A percentile compares a stretch with the other conserved stretches of the same genome.
phyloP scores from a whole-genome alignment of 164 flowering plant species.

The Stephania cephalantha region DNA sequence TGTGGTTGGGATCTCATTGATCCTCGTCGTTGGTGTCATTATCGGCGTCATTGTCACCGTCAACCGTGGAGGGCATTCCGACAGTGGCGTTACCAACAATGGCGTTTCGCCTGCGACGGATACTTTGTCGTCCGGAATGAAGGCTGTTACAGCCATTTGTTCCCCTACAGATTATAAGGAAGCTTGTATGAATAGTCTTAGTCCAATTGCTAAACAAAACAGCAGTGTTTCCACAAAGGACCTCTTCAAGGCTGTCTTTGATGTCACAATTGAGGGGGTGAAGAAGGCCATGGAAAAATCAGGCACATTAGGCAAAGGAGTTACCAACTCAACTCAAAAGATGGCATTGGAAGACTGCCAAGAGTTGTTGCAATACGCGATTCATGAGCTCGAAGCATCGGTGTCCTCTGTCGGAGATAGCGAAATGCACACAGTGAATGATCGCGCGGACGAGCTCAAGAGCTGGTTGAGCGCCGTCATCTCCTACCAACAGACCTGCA shows the following conservation, averaged over 20 bases:
- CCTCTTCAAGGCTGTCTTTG: conserved; percentile 27
- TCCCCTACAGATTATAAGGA: conserved; percentile 38
- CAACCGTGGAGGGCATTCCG: background rate
- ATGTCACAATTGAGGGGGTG: conserved; percentile 29
- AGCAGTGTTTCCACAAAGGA: conserved; percentile 33
- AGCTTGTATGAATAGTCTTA: conserved; percentile 29
- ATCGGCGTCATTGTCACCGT: conserved; percentile 25
- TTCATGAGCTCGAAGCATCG: conserved; percentile 34
- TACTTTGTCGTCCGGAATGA: conserved; percentile 15
- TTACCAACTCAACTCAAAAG: conserved; percentile 14
- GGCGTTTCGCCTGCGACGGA: background rate
- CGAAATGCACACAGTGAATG: conserved; percentile 23
- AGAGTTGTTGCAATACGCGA: conserved; percentile 34
- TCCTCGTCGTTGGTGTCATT: conserved; percentile 37
- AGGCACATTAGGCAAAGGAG: conserved; percentile 1
- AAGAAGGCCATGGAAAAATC: conserved; percentile 16
- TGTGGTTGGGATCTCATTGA: conserved; percentile 20
- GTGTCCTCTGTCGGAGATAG: conserved; percentile 28
- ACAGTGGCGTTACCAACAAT: background rate
- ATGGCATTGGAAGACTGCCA: conserved; percentile 43
- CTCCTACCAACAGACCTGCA: conserved; percentile 45
- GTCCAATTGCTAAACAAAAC: conserved; percentile 21
- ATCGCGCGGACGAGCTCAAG: conserved; percentile 29
- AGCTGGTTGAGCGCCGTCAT: conserved; percentile 51
- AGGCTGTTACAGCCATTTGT: conserved; percentile 35